A percentile compares a stretch with the other conserved stretches of the same genome.
Evolutionary conservation across 1,139 yeast genomes (phyloP).

Genomic region (Schizosaccharomyces versatilis): DNA sequence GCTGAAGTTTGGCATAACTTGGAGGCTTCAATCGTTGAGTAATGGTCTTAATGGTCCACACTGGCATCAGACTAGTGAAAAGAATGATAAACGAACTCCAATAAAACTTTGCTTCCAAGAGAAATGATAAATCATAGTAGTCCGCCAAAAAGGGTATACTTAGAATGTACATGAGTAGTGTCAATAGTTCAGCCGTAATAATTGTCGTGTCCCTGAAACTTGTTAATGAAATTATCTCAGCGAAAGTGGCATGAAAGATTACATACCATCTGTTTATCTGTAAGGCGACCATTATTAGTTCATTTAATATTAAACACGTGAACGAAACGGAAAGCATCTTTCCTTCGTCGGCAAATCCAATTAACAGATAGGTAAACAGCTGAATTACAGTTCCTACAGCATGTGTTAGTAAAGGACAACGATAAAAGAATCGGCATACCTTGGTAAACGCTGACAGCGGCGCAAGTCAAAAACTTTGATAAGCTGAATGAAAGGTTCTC

Average conservation of each 20-base stretch:
- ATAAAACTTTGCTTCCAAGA: conserved; percentile 34
- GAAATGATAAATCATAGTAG: conserved; percentile 53
- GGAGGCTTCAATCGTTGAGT: conserved; percentile 72
- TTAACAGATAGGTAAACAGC: conserved; percentile 51
- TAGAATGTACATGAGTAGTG: conserved; percentile 42
- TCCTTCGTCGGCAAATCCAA: conserved; percentile 33
- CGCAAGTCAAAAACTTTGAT: conserved; percentile 81
- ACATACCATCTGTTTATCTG: conserved; percentile 65
- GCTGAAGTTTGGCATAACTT: conserved; percentile 85
- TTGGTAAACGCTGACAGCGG: conserved; percentile 64
- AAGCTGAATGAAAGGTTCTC: conserved; percentile 71
- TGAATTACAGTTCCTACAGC: conserved; percentile 29
- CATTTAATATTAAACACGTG: conserved; percentile 60
- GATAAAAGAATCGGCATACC: conserved; percentile 28
- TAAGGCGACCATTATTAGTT: conserved; percentile 77
- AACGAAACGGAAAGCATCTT: conserved; percentile 69
- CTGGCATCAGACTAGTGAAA: conserved; percentile 59
- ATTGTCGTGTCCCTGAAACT: conserved; percentile 31
- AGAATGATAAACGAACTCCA: conserved; percentile 53
- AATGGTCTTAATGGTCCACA: conserved; percentile 62
- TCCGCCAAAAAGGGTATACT: conserved; percentile 69
- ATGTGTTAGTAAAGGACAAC: background rate
- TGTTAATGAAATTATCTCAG: background rate
- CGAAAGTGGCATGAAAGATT: background rate
- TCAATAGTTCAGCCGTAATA: conserved; percentile 50